Evolutionary conservation across 805 yeast species (phyloP).

Genomic region (Metschnikowia kunwiensis): DNA sequence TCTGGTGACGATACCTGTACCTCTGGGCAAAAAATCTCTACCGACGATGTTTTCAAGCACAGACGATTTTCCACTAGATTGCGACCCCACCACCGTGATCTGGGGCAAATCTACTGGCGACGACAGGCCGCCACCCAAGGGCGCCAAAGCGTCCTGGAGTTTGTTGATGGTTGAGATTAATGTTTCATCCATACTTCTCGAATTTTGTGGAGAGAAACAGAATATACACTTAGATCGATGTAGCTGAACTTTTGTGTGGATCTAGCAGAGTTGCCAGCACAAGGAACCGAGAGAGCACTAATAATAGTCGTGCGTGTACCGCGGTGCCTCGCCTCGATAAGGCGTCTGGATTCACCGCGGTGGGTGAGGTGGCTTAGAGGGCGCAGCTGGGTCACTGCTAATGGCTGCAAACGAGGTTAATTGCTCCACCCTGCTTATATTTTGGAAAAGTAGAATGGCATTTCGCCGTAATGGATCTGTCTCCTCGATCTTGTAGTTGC

Average conservation of each 20-base stretch:
- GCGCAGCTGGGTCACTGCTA: background rate
- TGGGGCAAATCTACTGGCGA: conserved; percentile 94
- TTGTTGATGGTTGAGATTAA: conserved; percentile 83
- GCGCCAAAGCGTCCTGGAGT: conserved; percentile 94
- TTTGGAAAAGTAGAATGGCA: no score
- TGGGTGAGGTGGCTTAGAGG: background rate
- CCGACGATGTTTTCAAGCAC: conserved; percentile 90
- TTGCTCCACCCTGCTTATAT: no score
- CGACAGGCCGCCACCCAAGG: conserved; percentile 83
- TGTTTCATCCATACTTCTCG: conserved; percentile 60
- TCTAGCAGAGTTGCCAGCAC: background rate
- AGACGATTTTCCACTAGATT: conserved; percentile 84
- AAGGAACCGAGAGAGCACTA: background rate
- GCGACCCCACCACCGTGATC: conserved; percentile 93
- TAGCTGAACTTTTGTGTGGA: background rate
- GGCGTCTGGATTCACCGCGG: background rate
- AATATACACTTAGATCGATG: no score
- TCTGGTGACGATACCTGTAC: conserved; percentile 90
- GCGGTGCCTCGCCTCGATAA: background rate
- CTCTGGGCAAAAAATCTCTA: conserved; percentile 86
- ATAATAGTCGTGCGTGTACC: background rate
- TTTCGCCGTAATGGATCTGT: no score
- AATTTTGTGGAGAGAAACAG: background rate
- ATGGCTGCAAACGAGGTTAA: conserved; percentile 1
- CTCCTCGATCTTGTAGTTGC: no score